Percentiles rank a stretch among this genome's conserved stretches.
Conservation (phyloP, 306 rosid species). For the Castanea crenata region DNA sequence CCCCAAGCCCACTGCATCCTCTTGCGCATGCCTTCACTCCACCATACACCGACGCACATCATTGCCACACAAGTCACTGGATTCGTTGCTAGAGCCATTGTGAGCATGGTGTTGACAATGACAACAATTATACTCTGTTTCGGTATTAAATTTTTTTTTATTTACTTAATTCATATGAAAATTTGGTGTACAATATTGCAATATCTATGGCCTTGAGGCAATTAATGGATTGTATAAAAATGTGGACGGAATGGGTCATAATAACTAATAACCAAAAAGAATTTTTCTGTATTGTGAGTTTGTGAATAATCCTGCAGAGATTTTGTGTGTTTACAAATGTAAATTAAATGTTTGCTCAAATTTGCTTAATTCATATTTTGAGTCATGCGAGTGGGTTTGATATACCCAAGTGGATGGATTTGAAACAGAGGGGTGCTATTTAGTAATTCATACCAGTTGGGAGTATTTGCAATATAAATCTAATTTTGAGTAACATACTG, state of each 20-base stretch:
- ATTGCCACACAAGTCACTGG: too few relatives aligned
- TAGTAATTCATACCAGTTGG: not conserved
- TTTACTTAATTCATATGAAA: not conserved
- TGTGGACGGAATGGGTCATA: not conserved
- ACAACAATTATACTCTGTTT: too few relatives aligned
- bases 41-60: too few relatives aligned
- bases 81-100: too few relatives aligned
- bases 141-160: too few relatives aligned
- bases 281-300: not conserved
- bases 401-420: not conserved
- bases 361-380: not conserved
- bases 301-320: too few relatives aligned
- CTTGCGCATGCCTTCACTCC: too few relatives aligned
- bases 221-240: not conserved
- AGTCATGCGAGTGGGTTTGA: not conserved
- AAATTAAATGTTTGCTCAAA: not conserved
- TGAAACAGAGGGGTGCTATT: not conserved
- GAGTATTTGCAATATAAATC: not conserved
- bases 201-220: not conserved
- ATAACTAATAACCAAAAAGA: not conserved
- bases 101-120: too few relatives aligned
- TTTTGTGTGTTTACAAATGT: too few relatives aligned
- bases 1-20: too few relatives aligned
- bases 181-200: not conserved
- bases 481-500: not conserved